Evolutionary conservation across 805 yeast species (phyloP).

Genomic region (Groenewaldozyma tartarivorans): DNA sequence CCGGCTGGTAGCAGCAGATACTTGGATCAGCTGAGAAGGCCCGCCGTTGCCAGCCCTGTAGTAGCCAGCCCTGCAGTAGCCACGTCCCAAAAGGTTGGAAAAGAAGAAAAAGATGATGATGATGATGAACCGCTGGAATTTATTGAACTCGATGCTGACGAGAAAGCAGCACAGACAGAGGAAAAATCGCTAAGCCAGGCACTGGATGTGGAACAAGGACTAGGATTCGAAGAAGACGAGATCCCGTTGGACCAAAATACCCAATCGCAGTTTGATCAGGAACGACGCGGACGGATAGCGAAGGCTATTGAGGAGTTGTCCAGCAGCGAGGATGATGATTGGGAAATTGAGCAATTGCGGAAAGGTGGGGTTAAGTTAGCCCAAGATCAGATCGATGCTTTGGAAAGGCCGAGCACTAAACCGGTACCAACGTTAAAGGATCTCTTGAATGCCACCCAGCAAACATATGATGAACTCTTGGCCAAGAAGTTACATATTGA

Average conservation of each 20-base stretch:
- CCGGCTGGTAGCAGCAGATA: too few relatives aligned
- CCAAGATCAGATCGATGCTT: not conserved
- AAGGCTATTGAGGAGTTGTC: conserved; percentile 7
- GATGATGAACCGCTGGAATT: conserved; percentile 1
- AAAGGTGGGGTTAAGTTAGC: conserved; percentile 1
- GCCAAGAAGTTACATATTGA: too few relatives aligned
- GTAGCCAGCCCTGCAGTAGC: too few relatives aligned
- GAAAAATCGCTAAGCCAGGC: conserved; percentile 1
- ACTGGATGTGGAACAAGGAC: conserved; percentile 31
- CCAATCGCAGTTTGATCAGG: not conserved
- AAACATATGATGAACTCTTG: too few relatives aligned
- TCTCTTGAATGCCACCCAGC: too few relatives aligned
- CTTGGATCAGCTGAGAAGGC: too few relatives aligned
- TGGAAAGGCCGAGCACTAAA: not conserved
- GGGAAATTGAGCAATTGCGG: conserved; percentile 4
- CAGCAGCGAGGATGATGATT: conserved; percentile 4
- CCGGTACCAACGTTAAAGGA: not conserved
- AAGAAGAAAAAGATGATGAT: conserved; percentile 1
- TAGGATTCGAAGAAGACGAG: conserved; percentile 28
- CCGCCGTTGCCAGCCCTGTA: too few relatives aligned
- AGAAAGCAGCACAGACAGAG: not conserved
- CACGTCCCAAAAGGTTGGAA: too few relatives aligned
- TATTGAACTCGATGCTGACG: conserved; percentile 1
- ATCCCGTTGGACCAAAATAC: conserved; percentile 6
- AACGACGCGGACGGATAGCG: conserved; percentile 5